Percentiles rank a stretch among this genome's conserved stretches.
These are phyloP conservation scores for Willaertia magna DNA, from an alignment of 208 protist species.

Conservation along the genomic window DNA sequence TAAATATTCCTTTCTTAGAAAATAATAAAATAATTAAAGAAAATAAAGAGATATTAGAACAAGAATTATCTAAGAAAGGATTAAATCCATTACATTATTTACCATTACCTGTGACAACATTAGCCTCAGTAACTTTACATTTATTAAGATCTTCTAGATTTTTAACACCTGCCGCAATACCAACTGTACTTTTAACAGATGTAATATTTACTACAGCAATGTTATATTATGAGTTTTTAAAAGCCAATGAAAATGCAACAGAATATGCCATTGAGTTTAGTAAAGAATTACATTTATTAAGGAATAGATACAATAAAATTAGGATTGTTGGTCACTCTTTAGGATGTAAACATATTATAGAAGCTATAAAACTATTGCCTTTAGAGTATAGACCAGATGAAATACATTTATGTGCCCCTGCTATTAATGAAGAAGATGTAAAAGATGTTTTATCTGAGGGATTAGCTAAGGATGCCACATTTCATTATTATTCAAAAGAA, in stretches of 20 bases:
- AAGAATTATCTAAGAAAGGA: background rate
- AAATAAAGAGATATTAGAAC: too few species aligned
- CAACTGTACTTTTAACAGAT: background rate
- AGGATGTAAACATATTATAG: background rate
- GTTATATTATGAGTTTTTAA: background rate
- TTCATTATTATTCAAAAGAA: background rate
- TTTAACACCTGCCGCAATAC: background rate
- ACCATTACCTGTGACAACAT: background rate
- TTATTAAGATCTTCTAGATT: background rate
- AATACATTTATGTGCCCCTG: constrained; percentile 1
- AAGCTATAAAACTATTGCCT: background rate
- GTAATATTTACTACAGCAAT: background rate
- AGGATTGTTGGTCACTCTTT: background rate
- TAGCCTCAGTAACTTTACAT: background rate
- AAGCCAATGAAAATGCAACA: background rate
- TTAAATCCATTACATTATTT: background rate
- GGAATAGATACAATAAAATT: background rate
- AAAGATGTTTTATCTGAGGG: background rate
- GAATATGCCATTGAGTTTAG: background rate
- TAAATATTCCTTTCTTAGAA: too few species aligned
- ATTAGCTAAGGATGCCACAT: background rate
- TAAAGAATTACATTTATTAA: background rate
- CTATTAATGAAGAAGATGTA: background rate
- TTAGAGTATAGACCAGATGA: background rate
- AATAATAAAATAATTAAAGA: too few species aligned